Evolutionary conservation across 352 stramenopile species (phyloP), one percentile per base, ranked within the genome.

Genomic region (Globisporangium irregulare): DNA sequence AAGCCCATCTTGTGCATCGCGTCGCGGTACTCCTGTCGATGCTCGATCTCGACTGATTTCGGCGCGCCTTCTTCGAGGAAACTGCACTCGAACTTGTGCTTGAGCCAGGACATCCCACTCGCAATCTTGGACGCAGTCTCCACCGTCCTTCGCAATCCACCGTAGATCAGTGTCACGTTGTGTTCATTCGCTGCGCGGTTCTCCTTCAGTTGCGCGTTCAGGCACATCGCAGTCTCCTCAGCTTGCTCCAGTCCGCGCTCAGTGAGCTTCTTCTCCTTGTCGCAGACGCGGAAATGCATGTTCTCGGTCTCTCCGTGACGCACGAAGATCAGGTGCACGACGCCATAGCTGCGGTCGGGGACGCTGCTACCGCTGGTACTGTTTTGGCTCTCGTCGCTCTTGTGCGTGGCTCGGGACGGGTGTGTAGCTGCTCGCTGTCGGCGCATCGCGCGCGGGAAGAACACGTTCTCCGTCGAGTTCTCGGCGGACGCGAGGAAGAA

Each of bases 251-350:
- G 74, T 24, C 87, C 85, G 7, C 79, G 75, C 24, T 75, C 69
- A 4, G 87, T 93, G 25, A 95, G 72, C 51, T 73, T 78, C 66
- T 95, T 95, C 55, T 95, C 85, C 25, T 76, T 76, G 63, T 95
- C 87, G 18, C 73, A 75, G 1, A 92, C 84, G 24, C 82, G 73
- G 53, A 95, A 95, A 57, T 93, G 86, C n/a, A 93, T 92, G 68
- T 95, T 95, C 62, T 93, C 80, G 0, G 83, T 81, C 68, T 95
- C 87, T 34, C 76, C 87, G 36, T 95, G 87, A 10, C 87, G 85
- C 56, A 95, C 73, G 32, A 95, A 82, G 34, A 93, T 75, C 25
- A 93, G 34, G 53, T 90, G 86, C 10, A 81, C 85, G 18, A 91
- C 73, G 18, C 80, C 76, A 8, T 53, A 64, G 66, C 59, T 71